Base-by-base conservation (phyloP, 768 basidiomycete species). In the Psilocybe sp. region DNA sequence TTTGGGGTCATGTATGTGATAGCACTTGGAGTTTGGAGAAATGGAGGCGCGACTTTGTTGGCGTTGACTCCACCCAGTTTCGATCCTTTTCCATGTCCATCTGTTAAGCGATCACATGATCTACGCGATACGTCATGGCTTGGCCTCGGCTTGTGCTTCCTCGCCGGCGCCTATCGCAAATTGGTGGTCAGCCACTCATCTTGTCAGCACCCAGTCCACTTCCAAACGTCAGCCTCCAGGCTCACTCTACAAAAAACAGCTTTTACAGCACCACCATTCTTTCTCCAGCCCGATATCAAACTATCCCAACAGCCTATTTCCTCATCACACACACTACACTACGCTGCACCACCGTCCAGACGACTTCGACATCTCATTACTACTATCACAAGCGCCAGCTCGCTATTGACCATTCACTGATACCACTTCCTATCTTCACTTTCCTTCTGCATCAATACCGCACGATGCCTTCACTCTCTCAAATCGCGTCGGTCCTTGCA, bases 91-190 rank as follows among this genome's bases (percentile, higher is more conserved):
- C 54, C 38, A 46, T 52, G 41, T 32, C 32, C 34, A 35, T 54
- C 46, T 51, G 40, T 44, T 49, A 36, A n/a, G 14, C 19, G 15
- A n/a, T 5, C 54, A 59, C 54, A 54, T 59, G 57, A 43, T 10
- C 8, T 6, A 42, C 57, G 47, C 51, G 46, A 19, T 38, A 44
- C 43, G 49, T 44, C 41, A 44, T 38, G 16, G 19, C 32, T 34
- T 13, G 32, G 16, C 4, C 32, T 5, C 10, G 32, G 16, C 20
- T 28, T 28, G 23, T 6, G 9, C 19, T 12, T 28, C 19, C 20
- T 13, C 10, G 14, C 18, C 20, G 12, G 19, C 40, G 20, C 40
- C 23, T 28, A 28, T 28, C 23, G 7, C 23, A 28, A 28, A 4
- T 7, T 7, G 23, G 23, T 7, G 23, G 23, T 28, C 23, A 28